phyloP scores from a whole-genome alignment of 306 rosid species.

The Sicyos edulis region DNA sequence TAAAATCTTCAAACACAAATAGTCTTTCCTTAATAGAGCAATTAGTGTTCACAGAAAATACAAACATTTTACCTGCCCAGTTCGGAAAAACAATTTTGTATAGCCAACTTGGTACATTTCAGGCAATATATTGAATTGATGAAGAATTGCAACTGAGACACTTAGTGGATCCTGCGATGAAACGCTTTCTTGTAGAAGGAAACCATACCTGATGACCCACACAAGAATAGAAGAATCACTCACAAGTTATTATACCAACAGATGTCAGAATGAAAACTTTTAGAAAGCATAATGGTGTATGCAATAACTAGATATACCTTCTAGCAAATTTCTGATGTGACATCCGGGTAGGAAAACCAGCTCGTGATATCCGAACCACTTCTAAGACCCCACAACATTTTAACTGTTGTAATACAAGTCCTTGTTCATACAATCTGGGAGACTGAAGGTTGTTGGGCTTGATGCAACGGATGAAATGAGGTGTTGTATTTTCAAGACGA shows the following conservation, averaged over 20 bases:
- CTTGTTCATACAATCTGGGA: conserved; percentile 91
- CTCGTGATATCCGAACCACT: conserved; percentile 93
- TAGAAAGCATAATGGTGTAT: conserved; percentile 9
- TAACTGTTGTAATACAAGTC: conserved; percentile 88
- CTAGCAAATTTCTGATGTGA: conserved; percentile 88
- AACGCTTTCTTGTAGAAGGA: conserved; percentile 78
- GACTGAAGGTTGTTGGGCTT: conserved; percentile 96
- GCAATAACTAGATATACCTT: conserved; percentile 46
- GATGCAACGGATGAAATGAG: conserved; percentile 97
- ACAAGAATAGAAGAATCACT: conserved; percentile 6
- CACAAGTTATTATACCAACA: background rate
- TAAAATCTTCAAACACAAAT: background rate
- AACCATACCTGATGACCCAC: conserved; percentile 59
- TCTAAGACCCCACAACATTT: conserved; percentile 98
- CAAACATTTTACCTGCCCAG: conserved; percentile 75
- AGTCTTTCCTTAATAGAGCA: background rate
- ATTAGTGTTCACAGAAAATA: background rate
- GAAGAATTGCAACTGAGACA: conserved; percentile 97
- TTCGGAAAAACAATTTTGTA: conserved; percentile 90
- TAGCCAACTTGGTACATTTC: conserved; percentile 99
- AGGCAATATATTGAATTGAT: conserved; percentile 87
- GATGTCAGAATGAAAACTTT: conserved; percentile 5
- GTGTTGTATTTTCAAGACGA: conserved; percentile 89
- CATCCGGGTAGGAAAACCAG: conserved; percentile 98
- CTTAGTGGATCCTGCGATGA: conserved; percentile 91